Conservation (phyloP, 164 flowering plant species). For the Brasenia schreberi region DNA sequence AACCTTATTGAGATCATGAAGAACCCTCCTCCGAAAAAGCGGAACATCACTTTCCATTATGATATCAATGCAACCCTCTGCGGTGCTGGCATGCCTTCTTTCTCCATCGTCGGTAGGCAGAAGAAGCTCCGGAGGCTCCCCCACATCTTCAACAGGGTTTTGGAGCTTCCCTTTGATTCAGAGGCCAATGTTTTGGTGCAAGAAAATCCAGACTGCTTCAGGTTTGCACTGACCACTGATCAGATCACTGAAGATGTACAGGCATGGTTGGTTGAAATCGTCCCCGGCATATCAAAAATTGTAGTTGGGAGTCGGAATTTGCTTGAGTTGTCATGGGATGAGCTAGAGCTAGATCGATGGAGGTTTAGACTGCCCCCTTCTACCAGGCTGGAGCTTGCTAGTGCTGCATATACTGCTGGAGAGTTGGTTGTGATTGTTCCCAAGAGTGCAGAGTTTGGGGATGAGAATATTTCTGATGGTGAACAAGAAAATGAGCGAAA, state of each 20-base stretch:
- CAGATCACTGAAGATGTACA: constrained; percentile 26
- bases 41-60: constrained; percentile 35
- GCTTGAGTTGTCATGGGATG: constrained; percentile 23
- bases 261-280: constrained; percentile 41
- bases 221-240: constrained; percentile 30
- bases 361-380: constrained; percentile 63
- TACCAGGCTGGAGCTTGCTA: constrained; percentile 64
- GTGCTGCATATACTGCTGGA: constrained; percentile 50
- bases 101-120: constrained; percentile 10
- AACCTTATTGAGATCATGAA: constrained; percentile 10
- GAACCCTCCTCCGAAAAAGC: constrained; percentile 42
- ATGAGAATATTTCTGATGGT: constrained; percentile 1
- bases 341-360: constrained; percentile 74
- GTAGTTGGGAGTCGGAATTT: constrained; percentile 36
- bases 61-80: constrained; percentile 16
- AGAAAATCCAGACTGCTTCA: constrained; percentile 38
- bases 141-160: constrained; percentile 62
- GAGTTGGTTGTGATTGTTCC: constrained; percentile 80
- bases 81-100: constrained; percentile 4
- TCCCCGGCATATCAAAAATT: constrained; percentile 68
- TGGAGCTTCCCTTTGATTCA: constrained; percentile 62
- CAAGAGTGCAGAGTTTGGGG: constrained; percentile 20
- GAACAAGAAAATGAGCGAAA: background rate
- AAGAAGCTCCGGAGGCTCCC: constrained; percentile 74
- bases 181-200: constrained; percentile 63